phyloP scores from a whole-genome alignment of 805 yeast species.

The Saturnispora sekii region DNA sequence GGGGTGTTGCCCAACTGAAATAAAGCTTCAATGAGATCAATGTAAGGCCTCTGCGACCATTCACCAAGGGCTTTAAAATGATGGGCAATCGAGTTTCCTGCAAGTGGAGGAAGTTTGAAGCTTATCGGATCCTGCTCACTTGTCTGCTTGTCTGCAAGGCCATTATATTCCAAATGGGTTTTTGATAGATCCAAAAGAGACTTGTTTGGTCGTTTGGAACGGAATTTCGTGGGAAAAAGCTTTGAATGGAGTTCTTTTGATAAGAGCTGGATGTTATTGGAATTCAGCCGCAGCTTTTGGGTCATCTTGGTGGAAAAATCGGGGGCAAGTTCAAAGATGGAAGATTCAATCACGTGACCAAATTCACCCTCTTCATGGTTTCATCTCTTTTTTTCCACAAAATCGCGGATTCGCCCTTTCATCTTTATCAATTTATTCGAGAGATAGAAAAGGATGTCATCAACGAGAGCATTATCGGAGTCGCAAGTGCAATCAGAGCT shows the following conservation, averaged over 20 bases:
- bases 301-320: too few species aligned
- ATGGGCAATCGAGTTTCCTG: slow-evolving; percentile 68
- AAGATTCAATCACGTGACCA: background rate
- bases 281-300: slow-evolving; percentile 33
- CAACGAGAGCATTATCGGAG: slow-evolving; percentile 33
- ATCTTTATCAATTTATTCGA: background rate
- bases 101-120: slow-evolving; percentile 57
- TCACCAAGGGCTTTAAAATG: slow-evolving; percentile 72
- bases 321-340: background rate
- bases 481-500: slow-evolving; percentile 85
- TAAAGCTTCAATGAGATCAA: slow-evolving; percentile 39
- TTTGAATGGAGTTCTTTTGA: slow-evolving; percentile 38
- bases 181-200: slow-evolving; percentile 45
- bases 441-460: slow-evolving; percentile 18
- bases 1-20: slow-evolving; percentile 25
- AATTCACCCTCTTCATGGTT: too few species aligned
- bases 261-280: slow-evolving; percentile 74
- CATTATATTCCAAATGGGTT: slow-evolving; percentile 39
- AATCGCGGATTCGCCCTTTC: background rate
- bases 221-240: slow-evolving; percentile 41
- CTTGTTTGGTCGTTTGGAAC: slow-evolving; percentile 12
- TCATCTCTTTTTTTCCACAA: background rate
- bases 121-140: slow-evolving; percentile 48
- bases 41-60: slow-evolving; percentile 50
- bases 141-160: slow-evolving; percentile 69